These are phyloP conservation scores for Fusarium sp. DNA, from an alignment of 2,329 filamentous ascomycete species.

Conservation along the genomic window DNA sequence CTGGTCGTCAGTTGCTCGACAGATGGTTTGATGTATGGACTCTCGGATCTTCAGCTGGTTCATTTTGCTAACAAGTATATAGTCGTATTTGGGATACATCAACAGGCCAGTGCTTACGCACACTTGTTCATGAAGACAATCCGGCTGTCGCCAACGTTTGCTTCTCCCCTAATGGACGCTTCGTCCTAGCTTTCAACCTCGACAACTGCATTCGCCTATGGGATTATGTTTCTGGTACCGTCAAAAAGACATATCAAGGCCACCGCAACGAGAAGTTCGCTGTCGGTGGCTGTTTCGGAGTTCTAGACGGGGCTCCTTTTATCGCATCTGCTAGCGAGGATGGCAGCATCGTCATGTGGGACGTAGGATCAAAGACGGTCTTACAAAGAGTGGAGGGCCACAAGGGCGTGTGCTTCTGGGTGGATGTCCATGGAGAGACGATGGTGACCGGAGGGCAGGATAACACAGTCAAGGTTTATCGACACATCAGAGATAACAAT, in stretches of 20 bases:
- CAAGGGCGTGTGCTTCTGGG: conserved; percentile 72
- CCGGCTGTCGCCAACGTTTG: conserved; percentile 88
- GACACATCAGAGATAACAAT: conserved; percentile 41
- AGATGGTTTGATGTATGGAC: conserved; percentile 82
- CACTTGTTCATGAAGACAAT: conserved; percentile 96
- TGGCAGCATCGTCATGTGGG: conserved; percentile 87
- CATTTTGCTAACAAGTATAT: conserved; percentile 26
- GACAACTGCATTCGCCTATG: conserved; percentile 91
- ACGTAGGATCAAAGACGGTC: conserved; percentile 85
- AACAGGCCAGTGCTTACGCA: conserved; percentile 94
- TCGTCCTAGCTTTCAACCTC: conserved; percentile 89
- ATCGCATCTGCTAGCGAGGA: conserved; percentile 89
- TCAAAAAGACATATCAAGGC: conserved; percentile 97
- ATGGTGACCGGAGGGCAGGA: conserved; percentile 70
- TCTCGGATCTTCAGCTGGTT: background rate
- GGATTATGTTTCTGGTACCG: conserved; percentile 92
- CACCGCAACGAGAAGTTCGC: conserved; percentile 87
- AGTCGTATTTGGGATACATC: conserved; percentile 94
- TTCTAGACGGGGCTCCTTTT: conserved; percentile 63
- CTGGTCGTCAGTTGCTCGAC: conserved; percentile 91
- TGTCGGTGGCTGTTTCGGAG: conserved; percentile 85
- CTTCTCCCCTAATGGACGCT: conserved; percentile 94
- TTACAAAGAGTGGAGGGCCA: conserved; percentile 72
- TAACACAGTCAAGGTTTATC: conserved; percentile 62
- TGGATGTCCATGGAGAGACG: conserved; percentile 66